These are phyloP conservation scores for Lyophyllum semitale DNA, from an alignment of 768 basidiomycete genomes.

Conservation along the genomic window DNA sequence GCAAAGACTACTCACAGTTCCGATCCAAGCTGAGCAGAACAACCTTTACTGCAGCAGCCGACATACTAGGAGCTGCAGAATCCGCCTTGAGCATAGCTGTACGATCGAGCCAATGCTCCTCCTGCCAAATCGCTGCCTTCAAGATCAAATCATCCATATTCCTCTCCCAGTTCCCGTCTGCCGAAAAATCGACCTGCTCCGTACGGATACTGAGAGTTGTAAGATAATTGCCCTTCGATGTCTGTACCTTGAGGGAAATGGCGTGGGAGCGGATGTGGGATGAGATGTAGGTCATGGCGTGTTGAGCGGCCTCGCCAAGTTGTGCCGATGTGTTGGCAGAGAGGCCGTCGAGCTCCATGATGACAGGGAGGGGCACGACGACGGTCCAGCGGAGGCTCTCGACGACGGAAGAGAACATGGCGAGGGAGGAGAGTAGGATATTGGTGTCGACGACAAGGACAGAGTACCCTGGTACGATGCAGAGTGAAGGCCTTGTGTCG, in stretches of 20 bases:
- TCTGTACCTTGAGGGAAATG: constrained; percentile 88
- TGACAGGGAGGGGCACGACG: constrained; percentile 88
- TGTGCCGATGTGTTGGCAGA: constrained; percentile 54
- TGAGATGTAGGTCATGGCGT: constrained; percentile 76
- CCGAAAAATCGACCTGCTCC: constrained; percentile 78
- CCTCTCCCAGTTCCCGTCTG: constrained; percentile 49
- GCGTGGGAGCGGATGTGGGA: constrained; percentile 74
- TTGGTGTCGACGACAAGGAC: constrained; percentile 94
- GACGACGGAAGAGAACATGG: constrained; percentile 71
- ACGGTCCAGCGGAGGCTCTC: constrained; percentile 86
- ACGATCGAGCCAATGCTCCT: constrained; percentile 89
- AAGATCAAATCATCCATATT: constrained; percentile 97
- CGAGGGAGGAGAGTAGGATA: constrained; percentile 83
- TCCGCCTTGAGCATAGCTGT: constrained; percentile 63
- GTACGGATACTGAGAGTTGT: constrained; percentile 78
- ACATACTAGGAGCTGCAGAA: constrained; percentile 34
- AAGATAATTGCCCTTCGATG: constrained; percentile 93
- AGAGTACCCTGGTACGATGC: constrained; percentile 83
- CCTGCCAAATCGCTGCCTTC: constrained; percentile 90
- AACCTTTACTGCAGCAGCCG: constrained; percentile 67
- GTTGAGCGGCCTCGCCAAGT: constrained; percentile 74
- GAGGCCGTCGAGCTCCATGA: constrained; percentile 97
- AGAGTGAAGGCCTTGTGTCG: constrained; percentile 42
- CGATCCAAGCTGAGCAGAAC: constrained; percentile 90
- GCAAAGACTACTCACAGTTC: constrained; percentile 62